Evolutionary conservation across 495 filamentous ascomycete genomes (phyloP).

Genomic region (Tuber calosporum): DNA sequence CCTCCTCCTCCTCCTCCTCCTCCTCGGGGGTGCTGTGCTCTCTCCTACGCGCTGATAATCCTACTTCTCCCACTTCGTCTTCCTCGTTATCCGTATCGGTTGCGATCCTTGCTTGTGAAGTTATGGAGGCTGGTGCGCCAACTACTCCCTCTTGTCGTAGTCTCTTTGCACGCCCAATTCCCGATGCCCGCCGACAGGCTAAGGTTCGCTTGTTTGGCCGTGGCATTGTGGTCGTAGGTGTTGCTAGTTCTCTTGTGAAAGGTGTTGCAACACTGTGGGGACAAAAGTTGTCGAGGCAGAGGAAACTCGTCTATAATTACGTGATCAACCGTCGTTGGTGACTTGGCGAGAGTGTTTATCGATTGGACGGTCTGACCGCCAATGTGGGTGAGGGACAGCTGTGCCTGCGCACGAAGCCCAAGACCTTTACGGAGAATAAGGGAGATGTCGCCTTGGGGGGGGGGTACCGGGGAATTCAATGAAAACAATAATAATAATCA

Average conservation of each 20-base stretch:
- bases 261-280: neutral
- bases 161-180: neutral
- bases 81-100: neutral
- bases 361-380: neutral
- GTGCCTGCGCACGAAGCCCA: neutral
- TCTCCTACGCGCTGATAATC: conserved; percentile 4
- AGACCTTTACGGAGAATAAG: neutral
- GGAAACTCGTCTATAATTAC: neutral
- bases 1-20: neutral
- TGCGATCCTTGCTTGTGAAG: neutral
- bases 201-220: conserved; percentile 24
- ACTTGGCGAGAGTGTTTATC: conserved; percentile 1
- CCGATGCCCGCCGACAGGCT: conserved; percentile 16
- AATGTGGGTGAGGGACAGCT: neutral
- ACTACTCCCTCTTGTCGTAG: neutral
- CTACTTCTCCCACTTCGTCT: neutral
- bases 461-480: neutral
- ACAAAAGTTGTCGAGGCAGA: neutral
- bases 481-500: neutral
- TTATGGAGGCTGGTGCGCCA: neutral
- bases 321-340: neutral
- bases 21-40: neutral
- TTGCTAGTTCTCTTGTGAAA: neutral
- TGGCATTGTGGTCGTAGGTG: conserved; percentile 14
- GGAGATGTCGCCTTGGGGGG: neutral